Conservation (phyloP, 2,329 filamentous ascomycete genomes). For the Xylariaceae sp. region DNA sequence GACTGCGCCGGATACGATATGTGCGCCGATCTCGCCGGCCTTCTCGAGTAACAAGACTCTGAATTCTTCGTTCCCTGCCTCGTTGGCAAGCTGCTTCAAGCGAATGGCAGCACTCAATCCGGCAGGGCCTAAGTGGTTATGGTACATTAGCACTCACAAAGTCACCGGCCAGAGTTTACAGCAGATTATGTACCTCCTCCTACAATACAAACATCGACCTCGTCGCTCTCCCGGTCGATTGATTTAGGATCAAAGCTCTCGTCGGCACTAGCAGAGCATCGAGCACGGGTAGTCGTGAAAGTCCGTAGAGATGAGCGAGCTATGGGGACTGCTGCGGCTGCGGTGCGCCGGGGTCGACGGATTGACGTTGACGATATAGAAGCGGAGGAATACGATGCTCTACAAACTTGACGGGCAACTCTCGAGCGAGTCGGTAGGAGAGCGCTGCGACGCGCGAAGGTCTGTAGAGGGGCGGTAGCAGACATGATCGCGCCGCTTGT, state of each 20-base stretch:
- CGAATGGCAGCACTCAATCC: slow-evolving; percentile 90
- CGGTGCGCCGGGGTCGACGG: slow-evolving; percentile 14
- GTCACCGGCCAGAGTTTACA: slow-evolving; percentile 13
- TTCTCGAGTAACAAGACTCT: slow-evolving; percentile 91
- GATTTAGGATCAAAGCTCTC: slow-evolving; percentile 61
- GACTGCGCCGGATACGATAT: slow-evolving; percentile 94
- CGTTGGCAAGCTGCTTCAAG: slow-evolving; percentile 91
- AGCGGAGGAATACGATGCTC: slow-evolving; percentile 21
- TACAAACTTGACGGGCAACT: slow-evolving; percentile 13
- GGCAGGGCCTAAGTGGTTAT: slow-evolving; percentile 61
- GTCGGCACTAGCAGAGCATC: slow-evolving; percentile 34
- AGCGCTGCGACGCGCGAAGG: slow-evolving; percentile 24
- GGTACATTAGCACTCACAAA: slow-evolving; percentile 6
- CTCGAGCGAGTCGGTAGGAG: slow-evolving; percentile 20
- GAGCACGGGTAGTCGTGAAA: slow-evolving; percentile 35
- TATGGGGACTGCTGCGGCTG: slow-evolving; percentile 11
- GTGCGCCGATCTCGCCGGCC: slow-evolving; percentile 88
- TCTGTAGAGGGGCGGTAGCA: slow-evolving; percentile 24
- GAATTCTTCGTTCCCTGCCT: slow-evolving; percentile 93
- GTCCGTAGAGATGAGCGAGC: slow-evolving; percentile 22
- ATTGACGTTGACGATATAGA: slow-evolving; percentile 1
- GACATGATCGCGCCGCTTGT: slow-evolving; percentile 21
- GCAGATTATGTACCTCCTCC: slow-evolving; percentile 61
- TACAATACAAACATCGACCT: slow-evolving; percentile 95
- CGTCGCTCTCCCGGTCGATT: slow-evolving; percentile 82